Base-by-base conservation (phyloP, 2,329 filamentous ascomycete species). In the Colletotrichum cereale region DNA sequence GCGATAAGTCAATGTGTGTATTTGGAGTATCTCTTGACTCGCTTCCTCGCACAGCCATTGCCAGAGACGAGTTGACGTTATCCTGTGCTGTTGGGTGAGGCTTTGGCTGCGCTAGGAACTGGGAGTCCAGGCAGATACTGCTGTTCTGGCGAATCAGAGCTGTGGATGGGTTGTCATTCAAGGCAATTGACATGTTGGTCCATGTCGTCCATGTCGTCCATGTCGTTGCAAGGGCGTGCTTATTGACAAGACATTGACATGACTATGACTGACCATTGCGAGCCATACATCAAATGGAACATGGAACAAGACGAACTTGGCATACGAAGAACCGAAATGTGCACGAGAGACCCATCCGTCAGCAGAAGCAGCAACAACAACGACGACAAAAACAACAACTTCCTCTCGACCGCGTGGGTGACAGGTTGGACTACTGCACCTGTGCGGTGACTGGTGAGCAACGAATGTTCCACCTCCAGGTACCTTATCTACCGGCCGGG, bases 161-260 rank as follows among this genome's bases (percentile, higher is more conserved):
- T 36, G 34, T 26, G 40, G n/a, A 42, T 14, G 38, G 55, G 26
- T 5, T n/a, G 29, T 52, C 36, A n/a, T 21, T 34, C 42, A 38
- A 40, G 7, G n/a, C 48, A 57, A 29, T 40, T 31, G 24, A 34
- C 44, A 16, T 67, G 65, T 34, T 12, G 29, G 21, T 55, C 24
- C 12, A 29, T 50, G 47, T 50, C 47, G 6, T 24, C 16, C 38
- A 42, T 7, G 56, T 62, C 64, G 40, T 62, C 24, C 34, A 62
- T 71, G 68, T 71, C 68, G 61, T 55, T 53, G 36, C 26, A 63
- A 63, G 61, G 61, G 61, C 61, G 61, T 12, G 18, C n/a, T 26
- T 57, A 2, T 55, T 44, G 61, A 44, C 61, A 29, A 53, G 36
- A 53, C 21, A 31, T 53, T 53, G 61, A 34, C 48, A 53, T 50